These are phyloP conservation scores for Talaromyces verruculosus DNA, from an alignment of 2,329 filamentous ascomycete species.

Conservation along the genomic window DNA sequence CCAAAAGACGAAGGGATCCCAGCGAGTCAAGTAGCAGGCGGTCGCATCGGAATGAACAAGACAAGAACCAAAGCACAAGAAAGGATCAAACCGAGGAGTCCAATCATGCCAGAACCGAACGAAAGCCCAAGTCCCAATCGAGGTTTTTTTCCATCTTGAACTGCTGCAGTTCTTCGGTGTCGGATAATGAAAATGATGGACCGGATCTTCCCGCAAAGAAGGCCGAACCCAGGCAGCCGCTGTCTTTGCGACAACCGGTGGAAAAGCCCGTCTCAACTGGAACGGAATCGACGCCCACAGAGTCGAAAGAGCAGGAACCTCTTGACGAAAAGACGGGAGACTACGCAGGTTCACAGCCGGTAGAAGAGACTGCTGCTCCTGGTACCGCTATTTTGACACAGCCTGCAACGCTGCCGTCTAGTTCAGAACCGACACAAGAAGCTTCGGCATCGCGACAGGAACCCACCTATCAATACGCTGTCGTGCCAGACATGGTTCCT, in stretches of 20 bases:
- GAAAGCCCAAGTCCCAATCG: slow-evolving; percentile 44
- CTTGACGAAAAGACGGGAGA: slow-evolving; percentile 41
- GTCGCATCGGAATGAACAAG: slow-evolving; percentile 39
- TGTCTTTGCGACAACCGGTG: slow-evolving; percentile 36
- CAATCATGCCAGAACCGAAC: slow-evolving; percentile 37
- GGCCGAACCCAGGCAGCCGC: slow-evolving; percentile 42
- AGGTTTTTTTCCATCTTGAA: slow-evolving; percentile 48
- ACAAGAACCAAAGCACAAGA: slow-evolving; percentile 36
- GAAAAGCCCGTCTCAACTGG: slow-evolving; percentile 42
- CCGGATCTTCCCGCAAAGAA: slow-evolving; percentile 48
- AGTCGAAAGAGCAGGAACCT: slow-evolving; percentile 38
- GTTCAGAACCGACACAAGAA: slow-evolving; percentile 27
- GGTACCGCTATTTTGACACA: slow-evolving; percentile 29
- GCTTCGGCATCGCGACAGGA: slow-evolving; percentile 26
- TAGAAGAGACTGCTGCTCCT: slow-evolving; percentile 29
- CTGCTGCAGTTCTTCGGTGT: slow-evolving; percentile 50
- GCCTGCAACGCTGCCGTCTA: slow-evolving; percentile 24
- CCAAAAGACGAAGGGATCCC: slow-evolving; percentile 63
- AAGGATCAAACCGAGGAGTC: slow-evolving; percentile 34
- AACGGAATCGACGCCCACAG: slow-evolving; percentile 42
- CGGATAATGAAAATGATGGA: slow-evolving; percentile 43
- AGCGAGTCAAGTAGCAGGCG: slow-evolving; percentile 62
- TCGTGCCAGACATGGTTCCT: background rate
- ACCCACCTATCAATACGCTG: slow-evolving; percentile 17
- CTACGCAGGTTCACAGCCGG: slow-evolving; percentile 30